Evolutionary conservation across 2,329 filamentous ascomycete genomes (phyloP), one percentile per base, ranked within the genome.

Genomic region (Colletotrichum sp.): DNA sequence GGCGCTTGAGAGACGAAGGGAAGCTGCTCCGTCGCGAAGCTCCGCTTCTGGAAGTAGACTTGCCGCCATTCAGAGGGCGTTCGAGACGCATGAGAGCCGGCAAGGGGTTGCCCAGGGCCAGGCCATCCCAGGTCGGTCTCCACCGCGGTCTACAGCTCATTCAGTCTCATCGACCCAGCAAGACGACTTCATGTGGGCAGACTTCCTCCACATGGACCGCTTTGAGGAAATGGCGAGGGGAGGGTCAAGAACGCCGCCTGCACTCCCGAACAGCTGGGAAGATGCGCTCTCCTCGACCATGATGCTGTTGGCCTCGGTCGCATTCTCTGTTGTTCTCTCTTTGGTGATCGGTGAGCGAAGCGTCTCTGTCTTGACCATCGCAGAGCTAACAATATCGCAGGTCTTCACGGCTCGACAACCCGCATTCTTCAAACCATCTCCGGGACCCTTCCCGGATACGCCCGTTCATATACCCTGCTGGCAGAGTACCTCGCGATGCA

Each of bases 251-350:
- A 24, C 62, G 12, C 65, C 34, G 18, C 8, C 13, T 24, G 21
- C 68, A 9, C 18, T 15, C 2, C 8, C 24, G 9, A 67, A 32
- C 12, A 69, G 65, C 36, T 77, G 72, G 75, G 71, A 77, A 12
- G 77, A 78, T 26, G 60, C 72, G 34, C 68, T 79, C 2, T 66
- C 78, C 2, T 63, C 72, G 32, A 76, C 78, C 30, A 66, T 78
- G 59, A 71, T 77, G n/a, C n/a, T 79, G n/a, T 55, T 78, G 15
- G 75, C 72, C 7, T 78, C 78, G 2, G 72, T 78, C 5, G 78
- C 75, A 3, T 77, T 79, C 39, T 77, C 75, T 6, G 64, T 77
- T 0, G 64, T 77, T 34, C 39, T 79, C 5, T 76, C 72, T 2
- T 30, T 78, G 24, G 69, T 77, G 36, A 72, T 64, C 49, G 57